These are phyloP conservation scores for Mycosphaerelloides madeirae DNA, from an alignment of 2,329 filamentous ascomycete species.

Conservation along the genomic window DNA sequence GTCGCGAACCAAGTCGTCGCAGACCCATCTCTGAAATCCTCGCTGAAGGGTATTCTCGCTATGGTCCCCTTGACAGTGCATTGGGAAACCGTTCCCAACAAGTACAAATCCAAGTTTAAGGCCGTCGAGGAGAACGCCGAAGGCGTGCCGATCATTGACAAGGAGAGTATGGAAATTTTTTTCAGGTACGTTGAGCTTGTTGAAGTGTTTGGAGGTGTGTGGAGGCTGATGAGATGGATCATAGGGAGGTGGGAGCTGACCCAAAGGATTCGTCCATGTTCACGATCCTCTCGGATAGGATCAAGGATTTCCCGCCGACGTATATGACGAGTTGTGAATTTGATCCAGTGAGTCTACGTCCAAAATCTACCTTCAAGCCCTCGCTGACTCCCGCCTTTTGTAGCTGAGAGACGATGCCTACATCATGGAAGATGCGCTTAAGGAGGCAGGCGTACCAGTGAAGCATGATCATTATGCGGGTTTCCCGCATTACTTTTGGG, in stretches of 20 bases:
- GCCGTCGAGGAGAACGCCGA: slow-evolving; percentile 19
- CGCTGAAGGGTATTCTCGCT: slow-evolving; percentile 31
- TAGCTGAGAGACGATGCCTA: slow-evolving; percentile 47
- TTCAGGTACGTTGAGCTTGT: slow-evolving; percentile 9
- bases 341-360: slow-evolving; percentile 37
- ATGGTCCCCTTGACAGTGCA: slow-evolving; percentile 36
- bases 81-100: slow-evolving; percentile 22
- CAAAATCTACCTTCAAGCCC: no score
- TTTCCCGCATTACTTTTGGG: slow-evolving; percentile 35
- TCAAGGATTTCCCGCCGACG: slow-evolving; percentile 37
- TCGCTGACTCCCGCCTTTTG: no score
- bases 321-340: slow-evolving; percentile 50
- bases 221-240: slow-evolving; percentile 10
- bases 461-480: slow-evolving; percentile 38
- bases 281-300: slow-evolving; percentile 18
- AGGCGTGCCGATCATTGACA: slow-evolving; percentile 21
- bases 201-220: slow-evolving; percentile 5
- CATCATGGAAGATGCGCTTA: slow-evolving; percentile 47
- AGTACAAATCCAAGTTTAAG: slow-evolving; percentile 22
- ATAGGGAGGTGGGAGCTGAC: slow-evolving; percentile 15
- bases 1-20: slow-evolving; percentile 20
- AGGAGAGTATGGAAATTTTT: slow-evolving; percentile 23
- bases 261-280: slow-evolving; percentile 19
- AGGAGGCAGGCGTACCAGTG: slow-evolving; percentile 43
- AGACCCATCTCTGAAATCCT: slow-evolving; percentile 35